phyloP scores from a whole-genome alignment of 176 grass and related monocot genomes.

The Aegilops bicornis region DNA sequence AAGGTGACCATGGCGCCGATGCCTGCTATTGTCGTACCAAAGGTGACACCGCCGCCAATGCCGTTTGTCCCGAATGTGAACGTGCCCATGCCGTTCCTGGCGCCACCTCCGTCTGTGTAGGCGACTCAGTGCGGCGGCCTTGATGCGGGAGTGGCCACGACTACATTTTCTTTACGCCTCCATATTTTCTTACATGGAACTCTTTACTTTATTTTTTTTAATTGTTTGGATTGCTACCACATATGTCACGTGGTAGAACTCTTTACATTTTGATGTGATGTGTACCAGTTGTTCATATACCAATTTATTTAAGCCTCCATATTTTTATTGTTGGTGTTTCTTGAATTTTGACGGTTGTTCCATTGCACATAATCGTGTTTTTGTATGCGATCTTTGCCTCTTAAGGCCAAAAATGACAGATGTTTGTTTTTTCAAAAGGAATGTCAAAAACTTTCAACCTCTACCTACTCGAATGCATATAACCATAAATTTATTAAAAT shows the following conservation, averaged over 20 bases:
- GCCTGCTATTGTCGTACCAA: not conserved
- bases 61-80: constrained; percentile 16
- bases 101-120: constrained; percentile 26
- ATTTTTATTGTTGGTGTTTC: not conserved
- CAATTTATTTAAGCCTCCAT: too few species aligned
- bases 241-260: too few species aligned
- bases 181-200: too few species aligned
- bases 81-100: constrained; percentile 20
- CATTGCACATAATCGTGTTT: not conserved
- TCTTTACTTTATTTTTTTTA: too few species aligned
- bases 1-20: not conserved
- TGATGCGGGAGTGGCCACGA: not conserved
- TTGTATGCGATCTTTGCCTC: not conserved
- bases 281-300: too few species aligned
- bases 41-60: constrained; percentile 14
- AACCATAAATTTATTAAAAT: too few species aligned
- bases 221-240: too few species aligned
- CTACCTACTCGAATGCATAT: too few species aligned
- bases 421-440: too few species aligned
- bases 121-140: not conserved
- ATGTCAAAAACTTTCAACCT: too few species aligned
- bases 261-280: not conserved
- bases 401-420: not conserved
- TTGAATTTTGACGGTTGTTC: not conserved
- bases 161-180: not conserved